Conservation (phyloP, 352 stramenopile species). For the Globisporangium polare region DNA sequence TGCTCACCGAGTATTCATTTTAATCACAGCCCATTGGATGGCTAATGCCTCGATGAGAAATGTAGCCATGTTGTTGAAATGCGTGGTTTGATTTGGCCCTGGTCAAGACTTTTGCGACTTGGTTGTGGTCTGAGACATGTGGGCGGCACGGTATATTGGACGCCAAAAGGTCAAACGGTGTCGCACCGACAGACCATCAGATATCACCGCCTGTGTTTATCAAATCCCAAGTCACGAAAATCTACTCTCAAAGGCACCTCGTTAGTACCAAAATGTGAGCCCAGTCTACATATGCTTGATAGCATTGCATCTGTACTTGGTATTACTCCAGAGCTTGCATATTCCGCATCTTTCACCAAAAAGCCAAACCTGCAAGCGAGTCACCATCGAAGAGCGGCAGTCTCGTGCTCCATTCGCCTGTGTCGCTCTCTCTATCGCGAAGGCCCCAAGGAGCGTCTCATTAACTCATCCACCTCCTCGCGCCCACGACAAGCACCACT, state of each 20-base stretch:
- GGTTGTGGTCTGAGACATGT: conserved; percentile 1
- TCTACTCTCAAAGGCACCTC: background rate
- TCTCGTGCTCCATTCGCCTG: background rate
- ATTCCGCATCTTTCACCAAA: background rate
- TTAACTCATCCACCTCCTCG: background rate
- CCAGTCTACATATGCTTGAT: background rate
- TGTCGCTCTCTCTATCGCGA: background rate
- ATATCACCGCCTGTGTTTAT: background rate
- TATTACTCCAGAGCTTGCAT: background rate
- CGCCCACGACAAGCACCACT: background rate
- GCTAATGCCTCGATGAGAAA: background rate
- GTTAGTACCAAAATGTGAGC: background rate
- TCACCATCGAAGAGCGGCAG: background rate
- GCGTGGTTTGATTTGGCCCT: background rate
- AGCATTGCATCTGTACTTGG: background rate
- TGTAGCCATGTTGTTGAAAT: background rate
- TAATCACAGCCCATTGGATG: background rate
- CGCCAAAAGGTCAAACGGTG: background rate
- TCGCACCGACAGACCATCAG: conserved; percentile 2
- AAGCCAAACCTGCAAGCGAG: background rate
- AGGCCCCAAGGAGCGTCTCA: background rate
- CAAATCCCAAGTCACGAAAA: background rate
- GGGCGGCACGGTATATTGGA: conserved; percentile 18
- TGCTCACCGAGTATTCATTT: conserved; percentile 7
- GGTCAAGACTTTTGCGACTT: background rate